A percentile compares a stretch with the other conserved stretches of the same genome.
These are phyloP conservation scores for Eucommia ulmoides DNA, from an alignment of 257 asterid genomes.

Conservation along the genomic window DNA sequence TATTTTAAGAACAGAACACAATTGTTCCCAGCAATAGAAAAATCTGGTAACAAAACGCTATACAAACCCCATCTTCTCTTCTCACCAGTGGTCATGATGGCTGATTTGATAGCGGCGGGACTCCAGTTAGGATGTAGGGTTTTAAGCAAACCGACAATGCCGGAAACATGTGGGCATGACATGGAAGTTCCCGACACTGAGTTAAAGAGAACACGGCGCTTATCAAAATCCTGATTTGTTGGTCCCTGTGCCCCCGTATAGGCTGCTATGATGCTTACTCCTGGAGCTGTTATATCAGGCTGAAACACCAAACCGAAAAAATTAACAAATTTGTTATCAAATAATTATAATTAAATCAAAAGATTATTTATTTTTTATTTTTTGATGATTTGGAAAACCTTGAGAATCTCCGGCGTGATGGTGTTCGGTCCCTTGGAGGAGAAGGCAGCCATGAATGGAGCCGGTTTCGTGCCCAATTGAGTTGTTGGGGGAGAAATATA, in stretches of 20 bases:
- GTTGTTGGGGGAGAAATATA: slow-evolving; percentile 4
- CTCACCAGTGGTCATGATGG: slow-evolving; percentile 73
- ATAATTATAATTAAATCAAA: too few species aligned
- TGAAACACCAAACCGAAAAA: too few species aligned
- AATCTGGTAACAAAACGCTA: too few species aligned
- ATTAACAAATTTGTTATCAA: too few species aligned
- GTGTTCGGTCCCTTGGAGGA: slow-evolving; percentile 9
- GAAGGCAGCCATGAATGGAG: slow-evolving; percentile 10
- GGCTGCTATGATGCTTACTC: slow-evolving; percentile 84
- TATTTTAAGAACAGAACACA: not conserved
- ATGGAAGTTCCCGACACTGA: slow-evolving; percentile 84
- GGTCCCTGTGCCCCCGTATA: slow-evolving; percentile 66
- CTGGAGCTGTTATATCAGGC: slow-evolving; percentile 98
- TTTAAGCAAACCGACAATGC: slow-evolving; percentile 78
- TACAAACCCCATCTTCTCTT: too few species aligned
- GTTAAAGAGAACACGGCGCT: slow-evolving; percentile 44
- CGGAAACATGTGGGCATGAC: slow-evolving; percentile 94
- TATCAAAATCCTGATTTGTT: slow-evolving; percentile 47
- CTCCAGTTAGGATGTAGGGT: slow-evolving; percentile 80
- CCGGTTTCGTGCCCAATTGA: slow-evolving; percentile 8
- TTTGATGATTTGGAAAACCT: too few species aligned
- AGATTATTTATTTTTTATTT: too few species aligned
- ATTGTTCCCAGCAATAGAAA: not conserved
- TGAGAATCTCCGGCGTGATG: slow-evolving; percentile 10
- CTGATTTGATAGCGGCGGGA: slow-evolving; percentile 89